phyloP scores from a whole-genome alignment of 352 stramenopile genomes.

The Hyaloperonospora brassicae region DNA sequence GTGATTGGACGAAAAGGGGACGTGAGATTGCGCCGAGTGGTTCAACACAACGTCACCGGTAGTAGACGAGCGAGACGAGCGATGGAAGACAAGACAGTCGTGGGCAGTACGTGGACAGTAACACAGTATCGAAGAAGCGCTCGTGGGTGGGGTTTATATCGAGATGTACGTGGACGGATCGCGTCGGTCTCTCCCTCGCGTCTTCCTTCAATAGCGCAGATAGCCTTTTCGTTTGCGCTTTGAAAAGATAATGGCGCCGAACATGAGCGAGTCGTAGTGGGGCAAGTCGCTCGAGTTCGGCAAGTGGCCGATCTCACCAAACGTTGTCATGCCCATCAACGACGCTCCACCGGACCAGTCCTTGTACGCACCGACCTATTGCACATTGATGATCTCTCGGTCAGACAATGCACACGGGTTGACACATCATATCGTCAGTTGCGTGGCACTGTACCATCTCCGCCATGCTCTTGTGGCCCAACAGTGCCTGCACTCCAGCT shows the following conservation, averaged over 20 bases:
- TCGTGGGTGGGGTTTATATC: neutral
- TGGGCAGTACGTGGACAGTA: constrained; percentile 16
- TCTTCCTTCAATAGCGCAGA: constrained; percentile 48
- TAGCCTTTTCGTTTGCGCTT: constrained; percentile 79
- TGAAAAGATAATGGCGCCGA: constrained; percentile 81
- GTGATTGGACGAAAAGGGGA: neutral
- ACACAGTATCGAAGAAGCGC: too few relatives aligned
- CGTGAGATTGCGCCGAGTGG: constrained; percentile 7
- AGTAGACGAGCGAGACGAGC: too few relatives aligned
- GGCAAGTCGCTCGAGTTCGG: constrained; percentile 72
- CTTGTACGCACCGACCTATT: constrained; percentile 75
- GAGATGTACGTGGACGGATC: neutral
- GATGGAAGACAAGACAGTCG: constrained; percentile 1
- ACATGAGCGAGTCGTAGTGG: constrained; percentile 87
- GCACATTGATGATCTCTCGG: neutral
- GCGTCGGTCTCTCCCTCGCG: too few relatives aligned
- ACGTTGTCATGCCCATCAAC: constrained; percentile 84
- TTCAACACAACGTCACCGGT: too few relatives aligned
- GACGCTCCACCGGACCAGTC: constrained; percentile 75
- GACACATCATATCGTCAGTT: neutral
- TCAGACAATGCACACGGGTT: neutral
- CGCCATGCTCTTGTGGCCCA: constrained; percentile 83
- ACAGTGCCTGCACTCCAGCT: constrained; percentile 70
- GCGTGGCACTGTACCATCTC: constrained; percentile 53
- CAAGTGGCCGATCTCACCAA: constrained; percentile 80